Evolutionary conservation across 345 rosid genomes (phyloP).

Genomic region (Combretum micranthum): DNA sequence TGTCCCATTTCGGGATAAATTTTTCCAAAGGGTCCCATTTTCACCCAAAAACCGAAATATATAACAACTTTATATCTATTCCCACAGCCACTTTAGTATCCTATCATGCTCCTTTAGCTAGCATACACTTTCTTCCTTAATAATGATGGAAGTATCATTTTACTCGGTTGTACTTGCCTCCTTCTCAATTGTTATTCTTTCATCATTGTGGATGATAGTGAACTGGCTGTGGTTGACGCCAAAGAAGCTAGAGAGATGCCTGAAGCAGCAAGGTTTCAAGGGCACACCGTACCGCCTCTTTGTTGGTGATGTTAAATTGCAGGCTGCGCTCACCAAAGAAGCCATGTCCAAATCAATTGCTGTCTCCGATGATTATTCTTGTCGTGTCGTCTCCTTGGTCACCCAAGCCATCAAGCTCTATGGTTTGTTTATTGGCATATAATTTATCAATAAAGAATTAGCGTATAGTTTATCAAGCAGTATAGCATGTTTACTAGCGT

Average conservation of each 20-base stretch:
- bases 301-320: background rate
- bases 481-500: too few relatives aligned
- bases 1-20: too few relatives aligned
- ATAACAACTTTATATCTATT: too few relatives aligned
- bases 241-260: background rate
- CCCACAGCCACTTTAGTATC: too few relatives aligned
- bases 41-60: too few relatives aligned
- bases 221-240: slow-evolving; percentile 1
- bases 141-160: background rate
- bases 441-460: background rate
- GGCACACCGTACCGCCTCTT: background rate
- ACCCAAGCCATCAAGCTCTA: background rate
- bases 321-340: background rate
- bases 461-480: too few relatives aligned
- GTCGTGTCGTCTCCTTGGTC: background rate
- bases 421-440: background rate
- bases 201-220: background rate
- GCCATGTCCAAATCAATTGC: background rate
- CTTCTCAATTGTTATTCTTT: too few relatives aligned
- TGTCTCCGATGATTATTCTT: background rate
- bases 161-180: too few relatives aligned
- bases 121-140: too few relatives aligned
- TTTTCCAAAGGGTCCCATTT: too few relatives aligned
- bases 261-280: slow-evolving; percentile 1
- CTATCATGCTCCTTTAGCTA: too few relatives aligned